Evolutionary conservation across 2,329 filamentous ascomycete genomes (phyloP).

Genomic region (Madurella fahalii): DNA sequence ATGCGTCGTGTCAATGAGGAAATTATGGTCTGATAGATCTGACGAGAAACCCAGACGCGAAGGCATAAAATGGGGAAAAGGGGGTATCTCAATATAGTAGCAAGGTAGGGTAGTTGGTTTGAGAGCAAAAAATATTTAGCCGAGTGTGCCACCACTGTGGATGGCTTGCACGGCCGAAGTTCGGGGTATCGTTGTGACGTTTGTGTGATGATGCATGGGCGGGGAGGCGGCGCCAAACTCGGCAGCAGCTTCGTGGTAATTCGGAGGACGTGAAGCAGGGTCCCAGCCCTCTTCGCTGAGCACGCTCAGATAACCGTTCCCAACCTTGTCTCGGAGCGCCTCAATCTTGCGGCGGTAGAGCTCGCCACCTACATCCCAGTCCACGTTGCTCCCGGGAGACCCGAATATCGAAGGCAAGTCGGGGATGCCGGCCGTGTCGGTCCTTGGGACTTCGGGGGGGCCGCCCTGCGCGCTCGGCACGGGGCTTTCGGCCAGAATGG

Average conservation of each 20-base stretch:
- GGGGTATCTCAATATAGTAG: slow-evolving; percentile 14
- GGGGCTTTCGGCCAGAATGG: slow-evolving; percentile 30
- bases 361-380: slow-evolving; percentile 68
- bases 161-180: slow-evolving; percentile 44
- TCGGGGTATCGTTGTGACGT: slow-evolving; percentile 33
- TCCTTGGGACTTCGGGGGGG: slow-evolving; percentile 35
- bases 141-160: slow-evolving; percentile 50
- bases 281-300: slow-evolving; percentile 74
- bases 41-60: not conserved
- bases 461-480: slow-evolving; percentile 29
- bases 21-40: too few relatives aligned
- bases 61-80: not conserved
- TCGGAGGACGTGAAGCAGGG: slow-evolving; percentile 34
- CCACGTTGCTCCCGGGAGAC: slow-evolving; percentile 37
- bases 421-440: slow-evolving; percentile 36
- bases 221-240: slow-evolving; percentile 37
- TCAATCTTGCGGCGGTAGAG: slow-evolving; percentile 86
- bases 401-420: slow-evolving; percentile 33
- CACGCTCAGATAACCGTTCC: slow-evolving; percentile 81
- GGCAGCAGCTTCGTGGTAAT: slow-evolving; percentile 37
- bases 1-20: too few relatives aligned
- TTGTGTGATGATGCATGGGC: slow-evolving; percentile 30
- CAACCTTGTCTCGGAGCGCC: slow-evolving; percentile 76
- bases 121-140: slow-evolving; percentile 31
- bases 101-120: not conserved